Evolutionary conservation across 371 early-diverging fungal genomes (phyloP), one percentile per base, ranked within the genome.

Genomic region (Neoconidiobolus thromboides): DNA sequence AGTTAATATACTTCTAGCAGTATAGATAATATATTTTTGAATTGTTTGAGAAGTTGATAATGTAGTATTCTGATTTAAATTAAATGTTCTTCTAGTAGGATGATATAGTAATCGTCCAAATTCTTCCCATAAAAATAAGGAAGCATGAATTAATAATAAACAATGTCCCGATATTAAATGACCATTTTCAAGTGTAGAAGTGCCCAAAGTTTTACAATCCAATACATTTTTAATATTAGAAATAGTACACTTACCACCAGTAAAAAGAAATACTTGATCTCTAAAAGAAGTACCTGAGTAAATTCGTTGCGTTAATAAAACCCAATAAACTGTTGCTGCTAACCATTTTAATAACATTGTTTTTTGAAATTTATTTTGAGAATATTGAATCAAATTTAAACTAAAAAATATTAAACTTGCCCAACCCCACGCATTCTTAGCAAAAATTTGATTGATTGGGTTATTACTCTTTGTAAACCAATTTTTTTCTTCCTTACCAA

Each of bases 91-190:
- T 26, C 26, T 26, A 26, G 26, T 26, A 26, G 26, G 26, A 26
- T 26, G 26, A 26, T 26, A 26, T 26, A 26, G 26, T 26, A 26
- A 26, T 26, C 26, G 26, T 26, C 26, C 26, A 64, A 9, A 66
- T 64, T 92, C 91, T 61, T 89, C 88, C 73, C 71, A 77, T 48
- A 91, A 71, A 65, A 89, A 80, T 57, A 93, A 71, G 42, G 80
- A 82, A 14, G 86, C 75, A 65, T 91, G 93, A 38, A 88, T 79
- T 63, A 93, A 66, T 61, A 93, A 64, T 55, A 94, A 79, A 67
- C 89, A 89, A 67, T 94, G 95, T 2, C 95, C 95, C 0, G 87
- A 86, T 12, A 91, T 73, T 69, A 91, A 91, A 60, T 85, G 75
- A 6, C 89, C 89, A 43, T 82, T 83, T 10, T 61, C 40, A 89